These are phyloP conservation scores for Orbilia ellipsospora DNA, from an alignment of 2,329 filamentous ascomycete genomes.

Conservation along the genomic window DNA sequence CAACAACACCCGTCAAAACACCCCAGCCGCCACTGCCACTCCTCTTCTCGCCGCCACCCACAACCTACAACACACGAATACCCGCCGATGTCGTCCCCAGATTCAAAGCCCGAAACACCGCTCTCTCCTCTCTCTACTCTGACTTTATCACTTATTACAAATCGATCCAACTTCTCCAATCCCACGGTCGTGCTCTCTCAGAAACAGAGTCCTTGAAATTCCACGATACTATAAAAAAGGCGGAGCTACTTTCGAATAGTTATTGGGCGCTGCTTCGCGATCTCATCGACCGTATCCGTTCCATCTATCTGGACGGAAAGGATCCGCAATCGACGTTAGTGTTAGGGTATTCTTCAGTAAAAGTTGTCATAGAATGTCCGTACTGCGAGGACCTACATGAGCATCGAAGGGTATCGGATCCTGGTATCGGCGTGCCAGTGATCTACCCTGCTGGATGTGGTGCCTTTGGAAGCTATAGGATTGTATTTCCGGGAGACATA, in stretches of 20 bases:
- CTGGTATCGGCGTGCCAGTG: constrained; percentile 36
- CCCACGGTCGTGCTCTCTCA: constrained; percentile 13
- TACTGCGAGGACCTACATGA: constrained; percentile 46
- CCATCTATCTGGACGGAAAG: constrained; percentile 19
- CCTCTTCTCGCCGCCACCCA: constrained; percentile 7
- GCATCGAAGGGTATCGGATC: constrained; percentile 29
- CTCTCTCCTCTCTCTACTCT: constrained; percentile 18
- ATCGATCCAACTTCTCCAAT: constrained; percentile 37
- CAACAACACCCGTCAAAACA: not conserved
- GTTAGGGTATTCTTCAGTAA: constrained; percentile 35
- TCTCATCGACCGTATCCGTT: constrained; percentile 28
- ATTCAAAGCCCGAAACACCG: constrained; percentile 20
- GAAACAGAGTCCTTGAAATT: constrained; percentile 14
- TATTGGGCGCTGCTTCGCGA: constrained; percentile 40
- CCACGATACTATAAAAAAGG: constrained; percentile 20
- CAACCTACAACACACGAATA: constrained; percentile 1
- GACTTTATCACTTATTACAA: constrained; percentile 32
- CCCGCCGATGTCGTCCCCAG: not conserved
- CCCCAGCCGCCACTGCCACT: constrained; percentile 18
- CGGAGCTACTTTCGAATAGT: constrained; percentile 34
- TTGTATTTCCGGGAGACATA: constrained; percentile 47
- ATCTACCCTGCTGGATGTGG: constrained; percentile 44
- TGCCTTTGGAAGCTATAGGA: constrained; percentile 32
- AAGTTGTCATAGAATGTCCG: constrained; percentile 45
- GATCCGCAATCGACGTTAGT: constrained; percentile 36